Percentiles rank a stretch among this genome's conserved stretches.
Conservation (phyloP, 2,329 filamentous ascomycete species). For the Ambrosiella beaveri region DNA sequence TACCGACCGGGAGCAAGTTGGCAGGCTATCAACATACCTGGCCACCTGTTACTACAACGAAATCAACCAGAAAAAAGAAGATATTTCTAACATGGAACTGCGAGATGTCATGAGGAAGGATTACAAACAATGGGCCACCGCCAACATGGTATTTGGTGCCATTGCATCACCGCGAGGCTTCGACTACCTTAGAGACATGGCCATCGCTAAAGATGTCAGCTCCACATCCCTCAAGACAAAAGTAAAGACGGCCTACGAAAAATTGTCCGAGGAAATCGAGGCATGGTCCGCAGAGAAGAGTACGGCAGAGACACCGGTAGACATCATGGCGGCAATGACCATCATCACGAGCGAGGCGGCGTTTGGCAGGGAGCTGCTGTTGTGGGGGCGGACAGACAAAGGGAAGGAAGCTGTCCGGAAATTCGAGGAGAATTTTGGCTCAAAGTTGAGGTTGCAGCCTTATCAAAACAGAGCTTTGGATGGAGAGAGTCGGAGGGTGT, state of each 20-base stretch:
- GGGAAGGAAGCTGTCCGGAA: slow-evolving; percentile 32
- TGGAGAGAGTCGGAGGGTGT: slow-evolving; percentile 34
- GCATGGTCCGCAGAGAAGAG: slow-evolving; percentile 37
- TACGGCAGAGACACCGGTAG: slow-evolving; percentile 28
- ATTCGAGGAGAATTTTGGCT: slow-evolving; percentile 32
- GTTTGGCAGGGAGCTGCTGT: slow-evolving; percentile 49
- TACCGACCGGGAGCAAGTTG: slow-evolving; percentile 37
- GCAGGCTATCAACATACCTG: slow-evolving; percentile 18
- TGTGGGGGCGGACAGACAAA: slow-evolving; percentile 41
- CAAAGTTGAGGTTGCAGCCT: slow-evolving; percentile 36
- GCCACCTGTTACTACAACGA: slow-evolving; percentile 36
- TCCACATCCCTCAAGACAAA: neutral
- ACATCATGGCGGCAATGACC: slow-evolving; percentile 50
- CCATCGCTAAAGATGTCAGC: slow-evolving; percentile 23
- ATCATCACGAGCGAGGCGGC: slow-evolving; percentile 35
- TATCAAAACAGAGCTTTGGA: slow-evolving; percentile 36
- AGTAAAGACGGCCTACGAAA: neutral
- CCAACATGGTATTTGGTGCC: slow-evolving; percentile 43
- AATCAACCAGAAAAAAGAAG: slow-evolving; percentile 47
- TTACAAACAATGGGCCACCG: slow-evolving; percentile 62
- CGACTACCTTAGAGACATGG: slow-evolving; percentile 38
- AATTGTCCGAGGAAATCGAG: slow-evolving; percentile 31
- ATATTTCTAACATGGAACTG: slow-evolving; percentile 43
- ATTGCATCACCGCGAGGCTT: slow-evolving; percentile 45
- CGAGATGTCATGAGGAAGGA: slow-evolving; percentile 61